These are phyloP conservation scores for Aspergillus kassunensis DNA, from an alignment of 495 filamentous ascomycete genomes.

Conservation along the genomic window DNA sequence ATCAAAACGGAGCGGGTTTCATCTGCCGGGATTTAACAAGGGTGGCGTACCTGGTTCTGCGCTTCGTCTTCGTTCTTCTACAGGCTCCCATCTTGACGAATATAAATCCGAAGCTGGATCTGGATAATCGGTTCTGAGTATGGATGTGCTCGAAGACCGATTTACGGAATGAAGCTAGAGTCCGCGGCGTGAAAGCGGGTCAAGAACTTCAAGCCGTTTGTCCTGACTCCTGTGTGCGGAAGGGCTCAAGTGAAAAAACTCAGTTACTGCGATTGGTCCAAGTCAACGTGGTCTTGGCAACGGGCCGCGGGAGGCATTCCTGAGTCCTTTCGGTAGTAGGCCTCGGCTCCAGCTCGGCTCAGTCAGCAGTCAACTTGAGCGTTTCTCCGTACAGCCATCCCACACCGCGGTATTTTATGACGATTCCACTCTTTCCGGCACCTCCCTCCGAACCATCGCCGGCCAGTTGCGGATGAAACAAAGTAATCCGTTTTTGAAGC, in stretches of 20 bases:
- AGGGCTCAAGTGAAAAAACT: conserved; percentile 23
- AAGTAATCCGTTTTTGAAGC: conserved; percentile 16
- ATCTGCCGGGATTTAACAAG: background rate
- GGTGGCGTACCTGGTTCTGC: conserved; percentile 47
- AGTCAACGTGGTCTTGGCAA: conserved; percentile 35
- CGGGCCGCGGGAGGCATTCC: conserved; percentile 44
- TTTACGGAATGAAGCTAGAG: conserved; percentile 36
- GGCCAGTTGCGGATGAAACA: conserved; percentile 18
- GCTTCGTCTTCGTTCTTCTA: conserved; percentile 56
- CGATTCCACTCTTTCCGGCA: conserved; percentile 35
- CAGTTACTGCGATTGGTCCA: conserved; percentile 29
- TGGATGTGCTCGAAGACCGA: conserved; percentile 37
- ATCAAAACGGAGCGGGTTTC: background rate
- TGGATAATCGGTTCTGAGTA: conserved; percentile 10
- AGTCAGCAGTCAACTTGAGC: conserved; percentile 21
- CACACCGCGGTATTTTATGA: conserved; percentile 37
- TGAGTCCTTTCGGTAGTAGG: conserved; percentile 58
- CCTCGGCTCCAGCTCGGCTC: conserved; percentile 46
- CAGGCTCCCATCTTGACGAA: conserved; percentile 50
- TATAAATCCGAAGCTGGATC: conserved; percentile 20
- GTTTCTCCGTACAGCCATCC: conserved; percentile 18
- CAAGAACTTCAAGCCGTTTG: conserved; percentile 28
- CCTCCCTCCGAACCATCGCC: conserved; percentile 20
- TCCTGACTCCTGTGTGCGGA: conserved; percentile 29
- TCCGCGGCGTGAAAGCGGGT: conserved; percentile 29